A percentile compares a stretch with the other conserved stretches of the same genome.
Evolutionary conservation across 2,329 filamentous ascomycete genomes (phyloP).

Genomic region (Coniochaeta pulveracea): DNA sequence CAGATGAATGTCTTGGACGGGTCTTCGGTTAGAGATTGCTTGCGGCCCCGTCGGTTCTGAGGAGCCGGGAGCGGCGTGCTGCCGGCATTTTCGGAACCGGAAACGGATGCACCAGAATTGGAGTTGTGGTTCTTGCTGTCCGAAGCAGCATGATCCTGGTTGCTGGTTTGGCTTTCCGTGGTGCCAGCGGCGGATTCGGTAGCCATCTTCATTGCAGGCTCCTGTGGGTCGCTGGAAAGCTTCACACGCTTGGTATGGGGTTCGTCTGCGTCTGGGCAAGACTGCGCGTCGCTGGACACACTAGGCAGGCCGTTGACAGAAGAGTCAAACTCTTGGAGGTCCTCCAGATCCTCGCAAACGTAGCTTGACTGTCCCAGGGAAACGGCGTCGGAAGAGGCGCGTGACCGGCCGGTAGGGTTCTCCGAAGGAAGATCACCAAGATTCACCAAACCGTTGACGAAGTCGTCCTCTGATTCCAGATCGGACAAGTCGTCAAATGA

Average conservation of each 20-base stretch:
- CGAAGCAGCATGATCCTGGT: constrained; percentile 18
- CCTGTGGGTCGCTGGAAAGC: constrained; percentile 31
- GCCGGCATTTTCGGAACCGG: constrained; percentile 20
- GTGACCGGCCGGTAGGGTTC: constrained; percentile 55
- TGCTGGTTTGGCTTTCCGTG: constrained; percentile 21
- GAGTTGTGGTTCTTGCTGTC: constrained; percentile 21
- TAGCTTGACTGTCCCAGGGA: constrained; percentile 68
- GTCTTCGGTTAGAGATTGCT: constrained; percentile 96
- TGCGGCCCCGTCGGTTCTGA: constrained; percentile 85
- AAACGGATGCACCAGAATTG: constrained; percentile 19
- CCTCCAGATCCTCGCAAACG: constrained; percentile 64
- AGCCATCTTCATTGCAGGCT: constrained; percentile 31
- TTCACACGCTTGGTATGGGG: constrained; percentile 48
- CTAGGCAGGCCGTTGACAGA: constrained; percentile 52
- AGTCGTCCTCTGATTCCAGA: constrained; percentile 84
- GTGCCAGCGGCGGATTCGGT: constrained; percentile 22
- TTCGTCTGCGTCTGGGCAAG: constrained; percentile 33
- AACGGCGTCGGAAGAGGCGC: constrained; percentile 53
- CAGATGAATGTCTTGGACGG: constrained; percentile 98
- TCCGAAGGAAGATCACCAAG: constrained; percentile 40
- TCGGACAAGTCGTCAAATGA: constrained; percentile 80
- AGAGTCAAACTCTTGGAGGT: constrained; percentile 60
- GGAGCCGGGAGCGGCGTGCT: constrained; percentile 38
- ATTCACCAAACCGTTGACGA: constrained; percentile 62
- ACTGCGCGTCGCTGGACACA: constrained; percentile 53